Base-by-base conservation (phyloP, 2,329 filamentous ascomycete genomes). In the Tolypocladium sp. region DNA sequence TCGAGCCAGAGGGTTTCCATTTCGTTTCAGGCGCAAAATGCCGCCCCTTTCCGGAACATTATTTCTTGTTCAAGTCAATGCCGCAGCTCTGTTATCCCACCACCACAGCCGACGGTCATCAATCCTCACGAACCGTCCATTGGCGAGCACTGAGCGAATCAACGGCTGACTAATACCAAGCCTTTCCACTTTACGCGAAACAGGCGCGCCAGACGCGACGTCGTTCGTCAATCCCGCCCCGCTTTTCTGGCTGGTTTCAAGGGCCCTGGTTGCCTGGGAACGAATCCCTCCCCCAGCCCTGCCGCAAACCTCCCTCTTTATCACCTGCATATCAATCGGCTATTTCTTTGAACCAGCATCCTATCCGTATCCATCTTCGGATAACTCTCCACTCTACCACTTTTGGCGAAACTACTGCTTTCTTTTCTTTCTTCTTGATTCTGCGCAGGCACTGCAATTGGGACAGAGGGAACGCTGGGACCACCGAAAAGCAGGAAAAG, bases 181-280 rank as follows among this genome's bases (percentile, higher is more conserved):
- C 46, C 30, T 49, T 20, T 57, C 35, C 60, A 68, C 65, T 72
- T 68, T 65, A 70, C 70, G 65, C 70, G 70, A 71, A 68, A 63
- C 41, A 53, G 58, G 61, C 67, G 64, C 70, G 68, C 62, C 57
- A 57, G 27, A 58, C 59, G 44, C 52, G 59, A 44, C 55, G 25
- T 27, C 9, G 49, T 52, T 35, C 3, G 30, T 13, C 49, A 35
- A 52, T 52, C 20, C 8, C 7, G 30, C 17, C 49, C 49, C 49
- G 30, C 49, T 35, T 35, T 53, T 53, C 20, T 2, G 30, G 4
- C 46, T 4, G 8, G 49, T 53, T 37, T 37, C 49, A 35, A 53
- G 30, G 30, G 49, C 30, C 49, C 46, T n/a, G 49, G n/a, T n/a
- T n/a, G n/a, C n/a, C n/a, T n/a, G n/a, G n/a, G 17, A 33, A 17